Base-by-base conservation (phyloP, 2,329 filamentous ascomycete genomes). In the Oidium heveae region DNA sequence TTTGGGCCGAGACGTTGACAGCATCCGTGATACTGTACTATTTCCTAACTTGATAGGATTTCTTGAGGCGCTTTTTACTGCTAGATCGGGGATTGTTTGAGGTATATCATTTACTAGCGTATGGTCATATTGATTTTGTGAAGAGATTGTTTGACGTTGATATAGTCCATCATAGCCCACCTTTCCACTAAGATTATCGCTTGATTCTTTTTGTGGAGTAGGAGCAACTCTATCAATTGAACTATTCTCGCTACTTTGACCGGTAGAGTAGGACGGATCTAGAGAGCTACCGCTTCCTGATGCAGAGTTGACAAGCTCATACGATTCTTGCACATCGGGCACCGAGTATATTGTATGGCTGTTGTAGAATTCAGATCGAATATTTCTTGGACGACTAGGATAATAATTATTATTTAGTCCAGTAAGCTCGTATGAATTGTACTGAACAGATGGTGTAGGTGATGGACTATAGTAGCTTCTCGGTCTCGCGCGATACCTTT, bases 171-270 rank as follows among this genome's bases (percentile, higher is more conserved):
- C 65, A 13, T 71, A 71, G 56, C 72, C 64, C 33, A 62, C 62
- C 41, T 57, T 62, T 58, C 80, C 80, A 53, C 82, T 82, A 61
- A 85, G 85, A 58, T 74, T 75, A 54, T 83, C 80, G 6, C 68
- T 63, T 8, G 74, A 72, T 52, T 79, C 74, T 28, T 72, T 74
- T 61, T 75, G 75, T 13, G 72, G 69, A 5, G 72, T 71, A 53
- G 79, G 75, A 56, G 73, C 70, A 24, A 80, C 71, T 58, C 86
- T 80, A 64, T 94, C 86, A 61, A 93, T 77, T 1, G 86, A 94
- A 69, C 86, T 93, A 69, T 94, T 94, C 64, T 94, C 84, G 64
- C 87, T 94, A 69, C 84, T 70, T 44, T 85, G 88, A 64, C 94
- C 87, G 57, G 86, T 94, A 59, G 82, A 81, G 66, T 91, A 88